Evolutionary conservation across 345 rosid genomes (phyloP), one percentile per base, ranked within the genome.

Genomic region (Ceriops tagal): DNA sequence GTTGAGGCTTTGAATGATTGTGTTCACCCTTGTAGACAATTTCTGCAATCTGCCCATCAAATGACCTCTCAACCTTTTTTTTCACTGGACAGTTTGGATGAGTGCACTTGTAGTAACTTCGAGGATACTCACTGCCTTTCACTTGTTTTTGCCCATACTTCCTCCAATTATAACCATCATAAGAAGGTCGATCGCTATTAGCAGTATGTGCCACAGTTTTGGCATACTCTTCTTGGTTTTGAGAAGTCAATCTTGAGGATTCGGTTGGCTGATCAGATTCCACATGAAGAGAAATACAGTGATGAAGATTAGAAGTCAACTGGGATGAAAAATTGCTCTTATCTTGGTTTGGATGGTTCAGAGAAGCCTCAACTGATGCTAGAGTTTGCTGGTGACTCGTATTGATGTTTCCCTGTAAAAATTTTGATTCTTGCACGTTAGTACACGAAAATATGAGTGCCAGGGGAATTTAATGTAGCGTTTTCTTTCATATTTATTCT

Each of bases 131-230:
- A 65, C 99, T 96, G 73, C 98, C 97, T 83, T 96, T 96, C 24
- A 92, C 99, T 76, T 92, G 99, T 76, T 96, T 96, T 62, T 92
- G 99, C 61, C 99, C 99, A 37, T 96, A 96, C 69, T 96, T 96
- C 75, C 97, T 88, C 99, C 99, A 96, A 43, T 96, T 96, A 75
- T 96, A 96, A 49, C 99, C 99, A 46, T 96, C 98, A 70, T 82
- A 82, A 0, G 92, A 90, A 64, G 97, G 89, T 52, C 92, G 78
- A 32, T 90, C 89, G 57, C 8, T 68, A 13, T 65, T 74, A 21
- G 77, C 78, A 28, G 61, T 34, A 0, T 75, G 62, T 8, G 78
- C 68, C 61, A 70, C 34, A 30, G 65, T 27, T 75, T 79, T 88
- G 1, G 72, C 57, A 49, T 86, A 88, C 71, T 83, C 88, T 63